phyloP scores from a whole-genome alignment of 805 yeast genomes.

The Candida odintsovae region DNA sequence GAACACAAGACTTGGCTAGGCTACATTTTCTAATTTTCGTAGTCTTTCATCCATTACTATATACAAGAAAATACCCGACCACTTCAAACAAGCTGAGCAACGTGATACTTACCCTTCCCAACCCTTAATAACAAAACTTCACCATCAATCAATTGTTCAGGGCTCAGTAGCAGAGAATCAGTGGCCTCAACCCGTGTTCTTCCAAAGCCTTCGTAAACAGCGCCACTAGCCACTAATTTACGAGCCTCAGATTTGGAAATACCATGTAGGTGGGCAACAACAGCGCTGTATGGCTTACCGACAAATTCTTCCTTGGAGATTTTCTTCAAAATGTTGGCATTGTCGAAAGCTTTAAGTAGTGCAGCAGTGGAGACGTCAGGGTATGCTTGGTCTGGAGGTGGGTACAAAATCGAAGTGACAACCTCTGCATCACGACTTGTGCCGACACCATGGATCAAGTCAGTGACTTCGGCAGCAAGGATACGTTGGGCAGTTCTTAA shows the following conservation, averaged over 20 bases:
- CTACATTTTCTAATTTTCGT: background rate
- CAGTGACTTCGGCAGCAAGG: slow-evolving; percentile 81
- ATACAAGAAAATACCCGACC: background rate
- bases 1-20: background rate
- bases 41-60: background rate
- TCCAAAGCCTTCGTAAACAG: slow-evolving; percentile 63
- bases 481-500: slow-evolving; percentile 65
- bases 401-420: slow-evolving; percentile 64
- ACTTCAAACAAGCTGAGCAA: slow-evolving; percentile 33
- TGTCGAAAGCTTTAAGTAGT: slow-evolving; percentile 48
- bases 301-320: slow-evolving; percentile 31
- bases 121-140: slow-evolving; percentile 58
- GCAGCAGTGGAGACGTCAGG: slow-evolving; percentile 42
- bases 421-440: slow-evolving; percentile 61
- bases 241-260: slow-evolving; percentile 54
- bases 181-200: slow-evolving; percentile 48
- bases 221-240: slow-evolving; percentile 61
- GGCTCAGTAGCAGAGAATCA: slow-evolving; percentile 41
- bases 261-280: slow-evolving; percentile 43
- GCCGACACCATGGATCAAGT: slow-evolving; percentile 80
- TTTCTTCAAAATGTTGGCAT: slow-evolving; percentile 47
- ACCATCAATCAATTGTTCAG: slow-evolving; percentile 49
- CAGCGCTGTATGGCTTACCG: slow-evolving; percentile 39
- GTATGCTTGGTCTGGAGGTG: slow-evolving; percentile 44
- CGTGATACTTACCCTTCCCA: slow-evolving; percentile 67